phyloP scores from a whole-genome alignment of 1,139 yeast genomes.

The Suhomyces guaymorum region DNA sequence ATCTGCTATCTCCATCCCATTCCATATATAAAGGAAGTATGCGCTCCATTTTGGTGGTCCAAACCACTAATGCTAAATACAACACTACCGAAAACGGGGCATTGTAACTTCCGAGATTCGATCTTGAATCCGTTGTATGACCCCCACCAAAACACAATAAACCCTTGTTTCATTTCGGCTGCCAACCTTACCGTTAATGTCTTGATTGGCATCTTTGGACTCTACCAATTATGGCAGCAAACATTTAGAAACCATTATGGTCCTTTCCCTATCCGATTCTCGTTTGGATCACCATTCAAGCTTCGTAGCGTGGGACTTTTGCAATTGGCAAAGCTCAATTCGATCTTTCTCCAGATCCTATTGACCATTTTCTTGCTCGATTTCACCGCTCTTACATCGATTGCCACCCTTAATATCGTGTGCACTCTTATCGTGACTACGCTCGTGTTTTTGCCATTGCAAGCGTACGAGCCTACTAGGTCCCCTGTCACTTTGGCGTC shows the following conservation, averaged over 20 bases:
- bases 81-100: slow-evolving; percentile 7
- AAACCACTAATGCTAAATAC: slow-evolving; percentile 4
- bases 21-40: not conserved
- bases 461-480: slow-evolving; percentile 35
- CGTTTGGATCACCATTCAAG: slow-evolving; percentile 32
- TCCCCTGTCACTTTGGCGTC: slow-evolving; percentile 34
- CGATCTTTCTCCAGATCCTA: slow-evolving; percentile 26
- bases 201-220: slow-evolving; percentile 16
- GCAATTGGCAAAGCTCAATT: slow-evolving; percentile 26
- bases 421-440: slow-evolving; percentile 1
- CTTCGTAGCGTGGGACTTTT: slow-evolving; percentile 30
- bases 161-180: slow-evolving; percentile 36
- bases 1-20: no score
- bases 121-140: slow-evolving; percentile 24
- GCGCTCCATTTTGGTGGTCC: not conserved
- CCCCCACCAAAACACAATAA: slow-evolving; percentile 28
- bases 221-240: slow-evolving; percentile 21
- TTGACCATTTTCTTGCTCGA: slow-evolving; percentile 19
- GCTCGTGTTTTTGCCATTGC: slow-evolving; percentile 35
- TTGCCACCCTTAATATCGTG: slow-evolving; percentile 11
- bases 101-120: slow-evolving; percentile 7
- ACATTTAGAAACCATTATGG: slow-evolving; percentile 28
- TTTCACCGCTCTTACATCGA: slow-evolving; percentile 10
- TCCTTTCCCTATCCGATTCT: slow-evolving; percentile 28
- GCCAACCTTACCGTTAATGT: slow-evolving; percentile 16